Evolutionary conservation across 306 rosid species (phyloP).

Genomic region (Dalbergia cochinchinensis): DNA sequence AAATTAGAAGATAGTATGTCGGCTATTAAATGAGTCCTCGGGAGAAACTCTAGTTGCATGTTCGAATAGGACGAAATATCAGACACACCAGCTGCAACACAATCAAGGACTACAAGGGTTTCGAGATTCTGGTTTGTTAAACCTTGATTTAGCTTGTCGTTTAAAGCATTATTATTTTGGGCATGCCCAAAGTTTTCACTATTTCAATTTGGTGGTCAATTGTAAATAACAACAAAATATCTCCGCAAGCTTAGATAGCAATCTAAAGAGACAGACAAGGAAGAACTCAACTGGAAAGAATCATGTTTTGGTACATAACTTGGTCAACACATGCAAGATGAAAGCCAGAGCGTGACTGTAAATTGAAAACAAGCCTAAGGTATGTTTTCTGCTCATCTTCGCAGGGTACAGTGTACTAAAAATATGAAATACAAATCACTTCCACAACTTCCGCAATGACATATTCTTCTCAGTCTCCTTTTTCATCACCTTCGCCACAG

Average conservation of each 20-base stretch:
- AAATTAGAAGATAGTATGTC: too few relatives aligned
- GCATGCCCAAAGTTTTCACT: not conserved
- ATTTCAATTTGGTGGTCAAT: not conserved
- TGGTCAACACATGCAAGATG: slow-evolving; percentile 41
- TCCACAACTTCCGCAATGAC: slow-evolving; percentile 98
- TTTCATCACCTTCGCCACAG: slow-evolving; percentile 99
- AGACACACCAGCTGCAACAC: too few relatives aligned
- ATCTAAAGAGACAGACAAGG: slow-evolving; percentile 19
- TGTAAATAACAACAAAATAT: not conserved
- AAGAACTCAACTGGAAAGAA: slow-evolving; percentile 29
- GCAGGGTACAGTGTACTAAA: slow-evolving; percentile 22
- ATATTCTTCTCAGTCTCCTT: slow-evolving; percentile 94
- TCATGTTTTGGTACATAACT: slow-evolving; percentile 48
- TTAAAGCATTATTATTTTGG: not conserved
- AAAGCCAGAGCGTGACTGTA: slow-evolving; percentile 26
- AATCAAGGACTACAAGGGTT: not conserved
- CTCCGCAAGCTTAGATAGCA: not conserved
- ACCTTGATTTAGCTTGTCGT: not conserved
- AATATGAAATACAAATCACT: slow-evolving; percentile 58
- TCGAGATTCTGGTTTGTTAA: not conserved
- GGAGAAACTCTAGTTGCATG: too few relatives aligned
- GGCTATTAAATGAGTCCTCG: too few relatives aligned
- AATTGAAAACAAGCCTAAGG: slow-evolving; percentile 27
- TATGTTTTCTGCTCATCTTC: slow-evolving; percentile 38
- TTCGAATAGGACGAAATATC: too few relatives aligned